These are phyloP conservation scores for Trichophyton schoenleinii DNA, from an alignment of 2,329 filamentous ascomycete genomes.

Conservation along the genomic window DNA sequence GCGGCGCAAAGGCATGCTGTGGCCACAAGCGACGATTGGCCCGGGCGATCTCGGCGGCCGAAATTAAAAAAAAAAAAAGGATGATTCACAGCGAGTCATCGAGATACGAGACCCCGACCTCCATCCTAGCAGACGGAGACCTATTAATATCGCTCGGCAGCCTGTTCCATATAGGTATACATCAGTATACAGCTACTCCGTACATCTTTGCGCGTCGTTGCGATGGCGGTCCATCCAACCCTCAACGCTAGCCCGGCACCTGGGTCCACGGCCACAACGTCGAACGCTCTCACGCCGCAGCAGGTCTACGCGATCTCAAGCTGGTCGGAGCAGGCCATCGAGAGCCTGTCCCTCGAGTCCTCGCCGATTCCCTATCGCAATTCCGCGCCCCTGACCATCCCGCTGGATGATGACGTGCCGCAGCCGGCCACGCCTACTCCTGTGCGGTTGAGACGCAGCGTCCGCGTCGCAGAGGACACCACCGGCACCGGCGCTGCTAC, in stretches of 20 bases:
- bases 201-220: background rate
- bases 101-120: background rate
- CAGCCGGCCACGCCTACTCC: conserved; percentile 11
- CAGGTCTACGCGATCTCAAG: conserved; percentile 50
- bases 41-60: background rate
- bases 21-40: background rate
- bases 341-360: conserved; percentile 20
- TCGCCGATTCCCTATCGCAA: conserved; percentile 4
- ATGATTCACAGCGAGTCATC: conserved; percentile 2
- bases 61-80: too few relatives aligned
- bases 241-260: conserved; percentile 13
- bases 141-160: background rate
- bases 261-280: conserved; percentile 5
- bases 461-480: conserved; percentile 15
- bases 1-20: background rate
- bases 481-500: background rate
- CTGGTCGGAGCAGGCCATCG: conserved; percentile 45
- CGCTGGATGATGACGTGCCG: conserved; percentile 49
- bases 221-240: conserved; percentile 35
- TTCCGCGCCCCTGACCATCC: conserved; percentile 56
- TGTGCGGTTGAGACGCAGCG: conserved; percentile 14
- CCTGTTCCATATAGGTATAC: background rate
- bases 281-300: conserved; percentile 23
- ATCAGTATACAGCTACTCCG: too few relatives aligned
- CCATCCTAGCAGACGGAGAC: background rate